These are phyloP conservation scores for Blastobotrys capitulatus DNA, from an alignment of 1,139 yeast species.

Conservation along the genomic window DNA sequence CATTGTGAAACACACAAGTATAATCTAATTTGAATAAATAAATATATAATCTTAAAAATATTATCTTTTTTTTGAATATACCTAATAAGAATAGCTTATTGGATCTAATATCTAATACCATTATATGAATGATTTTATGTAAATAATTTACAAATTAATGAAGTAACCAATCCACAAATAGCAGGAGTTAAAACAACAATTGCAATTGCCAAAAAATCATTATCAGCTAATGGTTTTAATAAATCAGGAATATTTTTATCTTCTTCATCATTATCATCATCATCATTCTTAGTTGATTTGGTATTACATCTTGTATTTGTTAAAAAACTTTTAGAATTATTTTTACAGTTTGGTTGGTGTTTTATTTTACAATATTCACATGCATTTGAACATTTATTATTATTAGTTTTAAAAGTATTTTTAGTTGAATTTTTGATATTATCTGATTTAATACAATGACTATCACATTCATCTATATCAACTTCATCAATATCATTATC, in stretches of 20 bases:
- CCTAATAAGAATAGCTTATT: too few species aligned
- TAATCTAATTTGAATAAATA: too few species aligned
- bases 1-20: too few species aligned
- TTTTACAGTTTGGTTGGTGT: neutral
- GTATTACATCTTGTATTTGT: too few species aligned
- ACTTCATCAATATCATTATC: neutral
- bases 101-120: too few species aligned
- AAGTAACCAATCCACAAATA: slow-evolving; percentile 1
- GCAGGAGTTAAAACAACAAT: slow-evolving; percentile 2
- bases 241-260: neutral
- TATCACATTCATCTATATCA: neutral
- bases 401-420: too few species aligned
- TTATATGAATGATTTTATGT: too few species aligned
- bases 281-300: too few species aligned
- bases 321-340: neutral
- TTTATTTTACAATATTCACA: neutral
- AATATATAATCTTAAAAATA: too few species aligned
- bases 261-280: neutral
- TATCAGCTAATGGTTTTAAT: neutral
- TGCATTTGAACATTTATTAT: neutral
- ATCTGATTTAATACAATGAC: too few species aligned
- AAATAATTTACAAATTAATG: neutral
- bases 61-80: too few species aligned
- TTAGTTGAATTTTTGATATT: too few species aligned
- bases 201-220: neutral